Evolutionary conservation across 176 grass and related monocot species (phyloP), one percentile per base, ranked within the genome.

Genomic region (Lolium multiflorum): DNA sequence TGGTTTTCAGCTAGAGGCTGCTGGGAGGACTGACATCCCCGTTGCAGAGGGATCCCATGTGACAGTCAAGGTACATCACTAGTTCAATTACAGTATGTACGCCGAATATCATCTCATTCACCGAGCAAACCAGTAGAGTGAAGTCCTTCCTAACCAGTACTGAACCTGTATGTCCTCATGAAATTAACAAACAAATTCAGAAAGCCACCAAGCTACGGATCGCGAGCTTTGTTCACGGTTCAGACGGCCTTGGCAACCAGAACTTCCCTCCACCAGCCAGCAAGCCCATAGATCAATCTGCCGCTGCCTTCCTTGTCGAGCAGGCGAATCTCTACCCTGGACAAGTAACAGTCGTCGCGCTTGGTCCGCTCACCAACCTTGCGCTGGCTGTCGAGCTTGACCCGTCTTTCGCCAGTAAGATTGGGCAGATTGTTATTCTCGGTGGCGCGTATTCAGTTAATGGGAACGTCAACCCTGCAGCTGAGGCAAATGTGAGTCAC

Each of bases 401-500:
- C 69, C 93, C 91, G 66, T 70, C 64, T 3, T 98, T 98, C 65
- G 38, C 93, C 3, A 89, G 83, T 22, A 98, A 95, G 93, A 95
- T 98, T 56, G 96, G 96, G 16, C 91, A 98, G 87, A 92, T 98
- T 14, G 68, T 98, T 70, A 84, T 98, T 68, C 96, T 98, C 76
- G 96, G 96, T 79, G 96, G 96, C 47, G 93, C 96, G 1, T 96
- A 95, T 89, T 98, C 85, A 55, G 92, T 98, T 54, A 96, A 94
- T 80, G 93, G 96, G n/a, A 98, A 98, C 91, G 96, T 96, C 31
- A 98, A 98, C 87, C 96, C 93, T 62, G 96, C 93, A 54, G 76
- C 93, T 37, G 96, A 98, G 65, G 66, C 76, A 78, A 78, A 78
- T 85, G 93, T 95, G 89, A 81, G 90, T 17, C 56, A 38, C 44